A percentile compares a stretch with the other conserved stretches of the same genome.
Evolutionary conservation across 164 flowering plant species (phyloP).

Genomic region (Piper longum): DNA sequence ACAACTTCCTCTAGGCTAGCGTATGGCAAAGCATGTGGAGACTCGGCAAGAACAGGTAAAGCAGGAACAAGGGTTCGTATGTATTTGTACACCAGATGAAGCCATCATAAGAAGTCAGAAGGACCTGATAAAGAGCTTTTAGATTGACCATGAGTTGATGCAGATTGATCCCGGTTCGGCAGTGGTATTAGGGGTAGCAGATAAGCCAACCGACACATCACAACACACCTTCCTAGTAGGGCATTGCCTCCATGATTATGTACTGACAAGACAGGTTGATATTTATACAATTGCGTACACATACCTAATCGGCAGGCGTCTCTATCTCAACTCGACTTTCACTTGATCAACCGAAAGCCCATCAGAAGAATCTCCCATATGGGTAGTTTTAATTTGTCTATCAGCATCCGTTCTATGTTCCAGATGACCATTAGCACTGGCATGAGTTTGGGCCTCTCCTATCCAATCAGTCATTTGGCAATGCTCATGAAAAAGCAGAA

Average conservation of each 20-base stretch:
- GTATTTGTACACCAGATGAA: neutral
- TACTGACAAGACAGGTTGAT: too few relatives aligned
- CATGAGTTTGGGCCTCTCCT: conserved; percentile 5
- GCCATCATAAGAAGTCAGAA: neutral
- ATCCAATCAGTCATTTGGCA: conserved; percentile 22
- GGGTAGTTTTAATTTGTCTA: neutral
- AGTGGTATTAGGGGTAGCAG: too few relatives aligned
- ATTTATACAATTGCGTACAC: neutral
- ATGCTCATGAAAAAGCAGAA: conserved; percentile 9
- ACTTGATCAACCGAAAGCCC: conserved; percentile 1
- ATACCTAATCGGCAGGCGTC: too few relatives aligned
- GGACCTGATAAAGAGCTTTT: too few relatives aligned
- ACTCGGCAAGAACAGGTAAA: neutral
- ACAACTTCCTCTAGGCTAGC: too few relatives aligned
- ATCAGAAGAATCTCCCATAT: neutral
- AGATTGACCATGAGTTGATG: too few relatives aligned
- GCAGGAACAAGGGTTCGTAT: neutral
- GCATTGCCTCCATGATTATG: neutral
- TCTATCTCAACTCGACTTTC: conserved; percentile 6
- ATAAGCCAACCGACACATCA: too few relatives aligned
- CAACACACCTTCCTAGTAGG: too few relatives aligned
- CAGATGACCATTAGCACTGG: neutral
- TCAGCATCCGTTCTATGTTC: neutral
- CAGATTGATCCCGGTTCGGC: too few relatives aligned
- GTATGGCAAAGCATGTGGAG: too few relatives aligned